Percentiles rank a stretch among this genome's conserved stretches.
Evolutionary conservation across 257 asterid species (phyloP).

Genomic region (Solanum medicagineum): DNA sequence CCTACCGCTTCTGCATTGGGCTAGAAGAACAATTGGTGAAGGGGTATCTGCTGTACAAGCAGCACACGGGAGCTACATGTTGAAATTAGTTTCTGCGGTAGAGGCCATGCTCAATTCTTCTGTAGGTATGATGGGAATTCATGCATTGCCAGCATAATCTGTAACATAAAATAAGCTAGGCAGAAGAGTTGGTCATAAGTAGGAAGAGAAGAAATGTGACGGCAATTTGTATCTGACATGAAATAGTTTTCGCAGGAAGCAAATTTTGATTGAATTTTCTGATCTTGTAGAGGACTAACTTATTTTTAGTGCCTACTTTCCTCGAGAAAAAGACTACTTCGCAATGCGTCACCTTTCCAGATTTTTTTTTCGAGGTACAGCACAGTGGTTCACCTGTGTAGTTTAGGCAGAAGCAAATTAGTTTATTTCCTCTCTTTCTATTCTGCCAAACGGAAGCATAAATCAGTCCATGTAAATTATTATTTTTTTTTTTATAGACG

Average conservation of each 20-base stretch:
- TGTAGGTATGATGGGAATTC: slow-evolving; percentile 7
- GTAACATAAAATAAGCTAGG: slow-evolving; percentile 38
- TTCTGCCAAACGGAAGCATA: not conserved
- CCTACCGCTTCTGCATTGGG: not conserved
- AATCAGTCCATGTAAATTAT: not conserved
- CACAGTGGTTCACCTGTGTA: not conserved
- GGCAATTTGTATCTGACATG: slow-evolving; percentile 17
- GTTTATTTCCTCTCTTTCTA: not conserved
- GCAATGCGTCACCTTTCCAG: not conserved
- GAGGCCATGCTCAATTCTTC: not conserved
- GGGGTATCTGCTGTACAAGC: not conserved
- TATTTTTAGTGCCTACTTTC: not conserved
- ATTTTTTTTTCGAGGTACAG: not conserved
- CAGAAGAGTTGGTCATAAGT: slow-evolving; percentile 5
- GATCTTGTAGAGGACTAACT: slow-evolving; percentile 7
- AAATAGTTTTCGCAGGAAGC: slow-evolving; percentile 5
- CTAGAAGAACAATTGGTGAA: not conserved
- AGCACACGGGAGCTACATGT: not conserved
- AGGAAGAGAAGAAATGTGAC: slow-evolving; percentile 5
- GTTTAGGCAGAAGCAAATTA: not conserved
- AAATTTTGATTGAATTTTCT: slow-evolving; percentile 18
- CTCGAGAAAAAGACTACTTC: not conserved
- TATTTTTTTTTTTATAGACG: not conserved
- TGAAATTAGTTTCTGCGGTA: not conserved
- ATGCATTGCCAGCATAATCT: slow-evolving; percentile 10